phyloP scores from a whole-genome alignment of 352 stramenopile genomes.

The Halophytophthora batemanensis region DNA sequence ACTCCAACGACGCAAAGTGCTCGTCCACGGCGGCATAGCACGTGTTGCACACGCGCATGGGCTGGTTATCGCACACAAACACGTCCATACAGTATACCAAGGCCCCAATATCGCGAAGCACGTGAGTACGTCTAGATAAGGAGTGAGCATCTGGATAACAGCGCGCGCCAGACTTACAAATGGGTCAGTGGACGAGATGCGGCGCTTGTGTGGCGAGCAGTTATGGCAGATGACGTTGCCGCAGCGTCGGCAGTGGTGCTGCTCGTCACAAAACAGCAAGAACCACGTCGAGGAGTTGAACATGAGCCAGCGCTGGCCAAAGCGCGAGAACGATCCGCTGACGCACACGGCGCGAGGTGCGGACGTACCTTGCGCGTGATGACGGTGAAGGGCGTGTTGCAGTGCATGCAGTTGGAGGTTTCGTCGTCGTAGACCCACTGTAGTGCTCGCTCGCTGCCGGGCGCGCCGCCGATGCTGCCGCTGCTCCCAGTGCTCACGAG shows the following conservation, averaged over 20 bases:
- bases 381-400: conserved; percentile 81
- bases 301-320: neutral
- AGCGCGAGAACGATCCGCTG: too few relatives aligned
- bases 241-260: conserved; percentile 83
- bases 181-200: conserved; percentile 74
- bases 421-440: conserved; percentile 87
- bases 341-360: too few relatives aligned
- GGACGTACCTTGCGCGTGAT: conserved; percentile 72
- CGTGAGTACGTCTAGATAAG: neutral
- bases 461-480: conserved; percentile 4
- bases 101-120: too few relatives aligned
- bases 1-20: conserved; percentile 81
- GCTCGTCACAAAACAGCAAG: conserved; percentile 5
- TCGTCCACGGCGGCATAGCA: conserved; percentile 84
- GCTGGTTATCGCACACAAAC: conserved; percentile 28
- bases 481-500: conserved; percentile 26
- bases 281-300: neutral
- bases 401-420: conserved; percentile 85
- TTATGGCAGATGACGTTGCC: conserved; percentile 87
- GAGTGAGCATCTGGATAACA: conserved; percentile 8
- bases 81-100: conserved; percentile 1
- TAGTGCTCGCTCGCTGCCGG: conserved; percentile 46
- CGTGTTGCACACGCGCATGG: conserved; percentile 85
- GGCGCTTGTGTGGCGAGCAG: conserved; percentile 82
- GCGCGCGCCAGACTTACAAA: conserved; percentile 59